Percentiles rank a stretch among this genome's conserved stretches.
phyloP scores from a whole-genome alignment of 1,284 basidiomycete genomes.

The Moesziomyces aphidis region DNA sequence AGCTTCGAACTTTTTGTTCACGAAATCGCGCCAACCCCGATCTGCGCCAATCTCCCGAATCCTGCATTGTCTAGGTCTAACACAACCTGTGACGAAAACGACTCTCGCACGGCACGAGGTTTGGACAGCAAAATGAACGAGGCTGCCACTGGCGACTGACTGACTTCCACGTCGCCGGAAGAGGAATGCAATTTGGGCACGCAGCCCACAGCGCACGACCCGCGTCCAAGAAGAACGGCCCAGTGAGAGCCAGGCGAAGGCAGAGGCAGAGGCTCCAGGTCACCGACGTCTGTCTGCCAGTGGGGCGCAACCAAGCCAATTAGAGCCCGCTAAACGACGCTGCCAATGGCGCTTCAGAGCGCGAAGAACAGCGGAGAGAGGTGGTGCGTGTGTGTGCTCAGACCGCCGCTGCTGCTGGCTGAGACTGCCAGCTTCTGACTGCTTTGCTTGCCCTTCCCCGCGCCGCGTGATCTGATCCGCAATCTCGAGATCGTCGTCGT shows the following conservation, averaged over 20 bases:
- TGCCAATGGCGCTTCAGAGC: not conserved
- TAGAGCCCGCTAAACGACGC: not conserved
- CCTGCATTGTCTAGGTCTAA: constrained; percentile 11
- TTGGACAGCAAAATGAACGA: not conserved
- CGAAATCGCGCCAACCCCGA: constrained; percentile 10
- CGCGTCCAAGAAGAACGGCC: constrained; percentile 12
- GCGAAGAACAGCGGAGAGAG: not conserved
- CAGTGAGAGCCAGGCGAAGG: not conserved
- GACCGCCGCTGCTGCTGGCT: no score
- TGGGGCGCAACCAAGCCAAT: not conserved
- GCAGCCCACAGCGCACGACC: constrained; percentile 22
- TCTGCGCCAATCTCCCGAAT: not conserved
- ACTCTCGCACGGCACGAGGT: constrained; percentile 21
- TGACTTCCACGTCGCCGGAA: constrained; percentile 46
- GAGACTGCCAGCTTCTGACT: no score
- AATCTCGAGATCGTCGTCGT: not conserved
- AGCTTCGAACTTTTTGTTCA: constrained; percentile 31
- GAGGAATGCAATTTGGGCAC: constrained; percentile 9
- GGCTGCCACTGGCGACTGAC: constrained; percentile 1
- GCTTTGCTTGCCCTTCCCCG: not conserved
- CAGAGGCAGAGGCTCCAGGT: constrained; percentile 13
- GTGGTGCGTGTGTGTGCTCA: not conserved
- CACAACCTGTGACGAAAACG: constrained; percentile 5
- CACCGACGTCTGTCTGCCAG: constrained; percentile 11
- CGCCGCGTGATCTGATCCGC: constrained; percentile 18